These are phyloP conservation scores for Talaromyces sp. DNA, from an alignment of 2,329 filamentous ascomycete genomes.

Conservation along the genomic window DNA sequence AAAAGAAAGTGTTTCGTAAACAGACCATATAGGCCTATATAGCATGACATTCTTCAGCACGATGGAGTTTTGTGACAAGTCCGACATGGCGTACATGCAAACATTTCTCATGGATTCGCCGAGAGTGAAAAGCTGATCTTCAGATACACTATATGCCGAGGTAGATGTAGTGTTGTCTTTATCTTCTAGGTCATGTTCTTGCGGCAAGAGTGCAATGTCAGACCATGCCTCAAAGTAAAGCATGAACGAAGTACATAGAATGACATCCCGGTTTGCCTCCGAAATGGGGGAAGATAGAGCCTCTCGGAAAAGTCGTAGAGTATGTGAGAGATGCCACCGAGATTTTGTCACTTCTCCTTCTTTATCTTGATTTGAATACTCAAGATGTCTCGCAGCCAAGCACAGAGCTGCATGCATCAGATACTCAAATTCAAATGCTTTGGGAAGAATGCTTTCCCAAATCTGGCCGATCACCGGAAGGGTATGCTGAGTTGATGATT, in stretches of 20 bases:
- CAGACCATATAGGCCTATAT: constrained; percentile 6
- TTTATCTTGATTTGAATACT: background rate
- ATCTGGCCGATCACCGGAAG: constrained; percentile 5
- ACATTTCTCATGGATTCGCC: constrained; percentile 6
- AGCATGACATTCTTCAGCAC: background rate
- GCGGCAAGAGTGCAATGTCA: background rate
- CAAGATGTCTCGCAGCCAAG: constrained; percentile 13
- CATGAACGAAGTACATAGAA: constrained; percentile 16
- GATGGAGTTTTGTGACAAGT: background rate
- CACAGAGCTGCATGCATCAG: constrained; percentile 16
- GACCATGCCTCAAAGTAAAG: constrained; percentile 16
- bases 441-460: constrained; percentile 11
- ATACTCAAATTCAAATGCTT: constrained; percentile 14
- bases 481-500: constrained; percentile 11
- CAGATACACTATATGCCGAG: background rate
- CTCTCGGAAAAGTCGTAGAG: constrained; percentile 9
- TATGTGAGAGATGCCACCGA: constrained; percentile 7
- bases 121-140: constrained; percentile 11
- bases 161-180: background rate
- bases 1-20: background rate
- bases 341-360: background rate
- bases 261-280: constrained; percentile 4
- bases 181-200: background rate
- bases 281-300: background rate
- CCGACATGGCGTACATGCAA: background rate